Evolutionary conservation across 805 yeast genomes (phyloP), one percentile per base, ranked within the genome.

Genomic region (Nakazawaea wyomingensis): DNA sequence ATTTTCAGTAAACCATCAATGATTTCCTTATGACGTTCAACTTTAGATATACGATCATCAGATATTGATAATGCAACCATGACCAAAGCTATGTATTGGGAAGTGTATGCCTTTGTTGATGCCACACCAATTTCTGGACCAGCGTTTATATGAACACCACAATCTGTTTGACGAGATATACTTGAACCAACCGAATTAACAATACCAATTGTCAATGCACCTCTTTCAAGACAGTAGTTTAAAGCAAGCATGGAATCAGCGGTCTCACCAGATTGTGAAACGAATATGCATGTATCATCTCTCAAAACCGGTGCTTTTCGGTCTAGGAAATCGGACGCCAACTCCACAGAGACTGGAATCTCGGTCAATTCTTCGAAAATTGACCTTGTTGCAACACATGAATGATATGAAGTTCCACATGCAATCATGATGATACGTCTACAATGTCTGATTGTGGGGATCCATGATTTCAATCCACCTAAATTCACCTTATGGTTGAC

Each of bases 111-210:
- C 69, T 93, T 93, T 37, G 99, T 93, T 10, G 97, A 89, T 9
- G 99, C 99, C 54, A 93, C 99, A 65, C 99, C 98, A 51, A 93
- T 93, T 69, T 93, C 99, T 36, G 99, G 99, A 52, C 99, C 99
- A 38, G 99, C 99, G 61, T 93, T 93, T 62, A 93, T 90, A 65
- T 93, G 99, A 45, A 93, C 96, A 78, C 99, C 99, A 73, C 99
- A 93, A 66, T 90, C 96, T 18, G 99, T 93, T 59, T 81, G 89
- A 69, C 99, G 82, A 5, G 98, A 91, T 64, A 93, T 88, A 33
- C 93, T 80, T 4, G 99, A 93, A 59, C 99, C 99, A 34, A 93
- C 99, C 53, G 90, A 78, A 73, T 93, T 93, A 50, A 93, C 99
- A 58, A 93, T 86, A 69, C 99, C 99, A 45, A 93, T 93, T 22